Evolutionary conservation across 257 asterid species (phyloP).

Genomic region (Cordia subcordata): DNA sequence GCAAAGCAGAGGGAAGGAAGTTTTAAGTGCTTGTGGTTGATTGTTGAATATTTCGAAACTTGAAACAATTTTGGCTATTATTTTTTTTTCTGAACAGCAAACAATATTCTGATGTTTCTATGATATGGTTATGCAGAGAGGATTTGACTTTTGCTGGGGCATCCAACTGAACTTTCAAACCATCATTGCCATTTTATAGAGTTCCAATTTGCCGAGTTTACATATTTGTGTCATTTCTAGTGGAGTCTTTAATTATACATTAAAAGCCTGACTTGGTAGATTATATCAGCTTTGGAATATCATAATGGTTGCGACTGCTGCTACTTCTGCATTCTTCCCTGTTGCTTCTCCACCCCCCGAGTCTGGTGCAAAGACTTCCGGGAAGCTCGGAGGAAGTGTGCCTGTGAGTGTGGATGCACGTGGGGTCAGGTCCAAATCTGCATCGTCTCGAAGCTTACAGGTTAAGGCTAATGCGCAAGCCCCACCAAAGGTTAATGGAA

Average conservation of each 20-base stretch:
- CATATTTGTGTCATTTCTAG: background rate
- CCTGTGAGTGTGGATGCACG: constrained; percentile 64
- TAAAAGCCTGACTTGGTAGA: constrained; percentile 2
- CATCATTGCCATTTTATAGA: constrained; percentile 1
- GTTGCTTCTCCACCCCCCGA: constrained; percentile 55
- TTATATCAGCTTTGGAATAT: constrained; percentile 3
- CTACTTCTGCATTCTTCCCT: constrained; percentile 63
- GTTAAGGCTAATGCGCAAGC: constrained; percentile 86
- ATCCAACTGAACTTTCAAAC: constrained; percentile 1
- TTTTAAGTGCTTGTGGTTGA: too few species aligned
- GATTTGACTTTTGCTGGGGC: constrained; percentile 2
- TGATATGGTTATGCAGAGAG: constrained; percentile 10
- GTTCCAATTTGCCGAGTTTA: background rate
- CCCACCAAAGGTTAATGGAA: constrained; percentile 88
- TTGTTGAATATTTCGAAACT: background rate
- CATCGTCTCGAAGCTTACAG: constrained; percentile 55
- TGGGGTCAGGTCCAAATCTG: constrained; percentile 52
- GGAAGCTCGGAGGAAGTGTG: constrained; percentile 50
- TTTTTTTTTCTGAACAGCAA: background rate
- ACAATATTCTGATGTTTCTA: constrained; percentile 2
- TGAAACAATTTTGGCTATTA: background rate
- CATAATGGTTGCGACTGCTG: constrained; percentile 79
- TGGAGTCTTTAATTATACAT: background rate
- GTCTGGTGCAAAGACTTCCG: constrained; percentile 53
- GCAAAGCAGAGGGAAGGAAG: too few species aligned